Conservation (phyloP, 306 rosid species). For the Gastrolobium bilobum region DNA sequence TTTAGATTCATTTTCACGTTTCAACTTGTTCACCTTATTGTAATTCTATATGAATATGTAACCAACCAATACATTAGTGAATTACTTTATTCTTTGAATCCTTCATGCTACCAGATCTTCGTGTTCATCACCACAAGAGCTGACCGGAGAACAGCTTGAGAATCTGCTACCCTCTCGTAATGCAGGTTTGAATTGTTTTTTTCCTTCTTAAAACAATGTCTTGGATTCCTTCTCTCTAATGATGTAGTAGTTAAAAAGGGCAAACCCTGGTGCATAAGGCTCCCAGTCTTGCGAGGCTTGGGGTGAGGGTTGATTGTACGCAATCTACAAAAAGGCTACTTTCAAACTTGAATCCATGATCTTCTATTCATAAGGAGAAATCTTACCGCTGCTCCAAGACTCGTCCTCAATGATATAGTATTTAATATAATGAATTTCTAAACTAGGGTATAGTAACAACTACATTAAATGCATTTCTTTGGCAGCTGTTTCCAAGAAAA, state of each 20-base stretch:
- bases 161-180: conserved; percentile 68
- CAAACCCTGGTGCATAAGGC: too few species aligned
- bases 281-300: too few species aligned
- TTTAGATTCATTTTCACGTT: conserved; percentile 12
- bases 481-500: conserved; percentile 71
- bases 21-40: conserved; percentile 5
- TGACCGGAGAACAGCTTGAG: conserved; percentile 82
- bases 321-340: too few species aligned
- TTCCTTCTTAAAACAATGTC: conserved; percentile 38
- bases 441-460: conserved; percentile 27
- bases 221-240: conserved; percentile 38
- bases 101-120: conserved; percentile 69
- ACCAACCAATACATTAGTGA: neutral
- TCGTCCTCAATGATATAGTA: too few species aligned
- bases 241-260: neutral
- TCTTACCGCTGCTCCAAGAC: too few species aligned
- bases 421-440: neutral
- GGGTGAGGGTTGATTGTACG: too few species aligned
- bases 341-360: too few species aligned
- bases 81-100: conserved; percentile 45
- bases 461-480: conserved; percentile 42
- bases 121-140: conserved; percentile 82
- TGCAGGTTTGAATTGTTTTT: conserved; percentile 72
- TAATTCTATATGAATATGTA: neutral
- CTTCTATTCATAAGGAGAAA: too few species aligned